Percentiles rank a stretch among this genome's conserved stretches.
Conservation (phyloP, 192 early-diverging fungal species). For the Backusella luteola region DNA sequence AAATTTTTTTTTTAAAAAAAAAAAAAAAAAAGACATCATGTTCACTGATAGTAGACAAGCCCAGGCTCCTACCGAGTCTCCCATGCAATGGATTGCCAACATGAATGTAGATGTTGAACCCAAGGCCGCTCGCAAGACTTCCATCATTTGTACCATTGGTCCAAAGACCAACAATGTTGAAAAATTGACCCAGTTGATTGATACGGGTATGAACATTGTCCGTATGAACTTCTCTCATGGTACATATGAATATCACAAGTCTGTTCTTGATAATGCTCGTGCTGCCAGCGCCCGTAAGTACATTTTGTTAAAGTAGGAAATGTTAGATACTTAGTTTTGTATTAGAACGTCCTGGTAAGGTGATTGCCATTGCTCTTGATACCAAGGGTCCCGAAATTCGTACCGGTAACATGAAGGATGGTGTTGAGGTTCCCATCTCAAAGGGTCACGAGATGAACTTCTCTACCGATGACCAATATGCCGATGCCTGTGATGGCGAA, state of each 20-base stretch:
- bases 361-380: conserved; percentile 74
- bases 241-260: conserved; percentile 68
- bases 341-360: conserved; percentile 36
- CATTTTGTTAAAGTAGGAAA: not conserved
- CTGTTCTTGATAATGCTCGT: conserved; percentile 71
- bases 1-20: not conserved
- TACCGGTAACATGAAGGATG: conserved; percentile 65
- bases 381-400: conserved; percentile 83
- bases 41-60: not conserved
- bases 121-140: conserved; percentile 65
- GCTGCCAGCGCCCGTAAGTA: conserved; percentile 33
- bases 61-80: not conserved
- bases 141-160: conserved; percentile 82
- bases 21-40: not conserved
- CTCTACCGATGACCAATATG: conserved; percentile 60
- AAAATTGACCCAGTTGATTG: conserved; percentile 64
- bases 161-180: conserved; percentile 77
- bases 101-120: conserved; percentile 61
- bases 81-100: conserved; percentile 70
- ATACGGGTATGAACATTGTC: conserved; percentile 81
- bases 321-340: not conserved
- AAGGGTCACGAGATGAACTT: conserved; percentile 70
- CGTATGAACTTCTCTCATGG: conserved; percentile 80
- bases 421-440: conserved; percentile 59
- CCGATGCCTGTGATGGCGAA: conserved; percentile 50